Evolutionary conservation across 371 early-diverging fungal genomes (phyloP).

Genomic region (Saksenaea oblongispora): DNA sequence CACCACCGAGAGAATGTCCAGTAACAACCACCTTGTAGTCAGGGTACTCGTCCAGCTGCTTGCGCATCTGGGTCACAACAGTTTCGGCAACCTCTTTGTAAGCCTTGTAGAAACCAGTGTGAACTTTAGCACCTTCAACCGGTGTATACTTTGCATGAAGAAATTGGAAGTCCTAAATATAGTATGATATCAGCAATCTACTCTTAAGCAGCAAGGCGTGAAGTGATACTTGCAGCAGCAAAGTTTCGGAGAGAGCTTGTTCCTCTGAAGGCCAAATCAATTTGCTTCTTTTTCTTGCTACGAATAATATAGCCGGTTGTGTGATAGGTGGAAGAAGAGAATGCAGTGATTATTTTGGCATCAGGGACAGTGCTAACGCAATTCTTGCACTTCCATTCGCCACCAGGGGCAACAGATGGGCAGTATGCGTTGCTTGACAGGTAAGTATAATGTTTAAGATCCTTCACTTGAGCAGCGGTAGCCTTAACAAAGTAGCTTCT

Average conservation of each 20-base stretch:
- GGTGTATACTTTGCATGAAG: constrained; percentile 9
- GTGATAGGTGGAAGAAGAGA: constrained; percentile 12
- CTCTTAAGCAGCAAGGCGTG: background rate
- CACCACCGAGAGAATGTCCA: constrained; percentile 28
- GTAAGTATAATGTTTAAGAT: constrained; percentile 11
- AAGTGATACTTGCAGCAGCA: constrained; percentile 16
- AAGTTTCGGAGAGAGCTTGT: constrained; percentile 19
- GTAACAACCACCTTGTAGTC: constrained; percentile 18
- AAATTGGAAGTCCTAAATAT: constrained; percentile 11
- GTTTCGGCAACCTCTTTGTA: constrained; percentile 14
- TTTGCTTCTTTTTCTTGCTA: constrained; percentile 15
- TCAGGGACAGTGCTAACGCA: constrained; percentile 8
- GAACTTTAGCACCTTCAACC: constrained; percentile 15
- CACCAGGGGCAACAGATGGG: constrained; percentile 15
- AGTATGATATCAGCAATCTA: background rate
- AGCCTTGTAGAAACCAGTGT: constrained; percentile 16
- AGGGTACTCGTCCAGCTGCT: constrained; percentile 11
- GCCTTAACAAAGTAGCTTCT: background rate
- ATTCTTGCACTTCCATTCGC: constrained; percentile 14
- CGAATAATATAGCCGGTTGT: constrained; percentile 20
- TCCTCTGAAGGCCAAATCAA: constrained; percentile 25
- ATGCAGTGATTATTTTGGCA: constrained; percentile 14
- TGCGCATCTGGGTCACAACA: background rate
- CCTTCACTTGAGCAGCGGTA: constrained; percentile 7
- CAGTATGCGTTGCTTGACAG: constrained; percentile 21